Evolutionary conservation across 371 early-diverging fungal species (phyloP).

Genomic region (Smittium culicis): DNA sequence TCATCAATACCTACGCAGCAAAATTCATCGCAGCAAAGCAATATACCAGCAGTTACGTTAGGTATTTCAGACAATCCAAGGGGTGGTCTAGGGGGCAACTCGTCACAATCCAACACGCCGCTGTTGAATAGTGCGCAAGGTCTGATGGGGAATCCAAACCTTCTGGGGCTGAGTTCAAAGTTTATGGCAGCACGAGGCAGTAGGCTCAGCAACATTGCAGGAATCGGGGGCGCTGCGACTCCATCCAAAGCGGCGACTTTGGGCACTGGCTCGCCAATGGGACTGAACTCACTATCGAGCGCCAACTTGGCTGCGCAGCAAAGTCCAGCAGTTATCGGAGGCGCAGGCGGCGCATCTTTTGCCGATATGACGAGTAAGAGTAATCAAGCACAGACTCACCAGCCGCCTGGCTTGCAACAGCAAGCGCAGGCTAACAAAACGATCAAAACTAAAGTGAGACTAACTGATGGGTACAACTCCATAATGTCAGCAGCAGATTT

Average conservation of each 20-base stretch:
- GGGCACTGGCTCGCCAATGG: background rate
- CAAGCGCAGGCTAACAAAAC: background rate
- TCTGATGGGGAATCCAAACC: background rate
- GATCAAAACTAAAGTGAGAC: background rate
- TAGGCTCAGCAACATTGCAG: background rate
- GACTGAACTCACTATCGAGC: background rate
- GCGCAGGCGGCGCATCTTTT: background rate
- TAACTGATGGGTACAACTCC: background rate
- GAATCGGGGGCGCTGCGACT: background rate
- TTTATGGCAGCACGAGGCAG: background rate
- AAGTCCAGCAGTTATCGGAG: no score
- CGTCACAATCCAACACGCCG: background rate
- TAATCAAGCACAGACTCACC: background rate
- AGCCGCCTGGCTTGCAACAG: no score
- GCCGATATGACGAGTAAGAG: background rate
- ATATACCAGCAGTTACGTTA: background rate
- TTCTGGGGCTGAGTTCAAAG: background rate
- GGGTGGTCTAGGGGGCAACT: background rate
- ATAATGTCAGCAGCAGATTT: constrained; percentile 9
- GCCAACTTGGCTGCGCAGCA: background rate
- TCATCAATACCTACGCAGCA: background rate
- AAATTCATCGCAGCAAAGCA: background rate
- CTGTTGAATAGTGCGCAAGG: background rate
- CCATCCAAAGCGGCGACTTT: background rate
- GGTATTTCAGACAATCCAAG: background rate